Percentiles rank a stretch among this genome's conserved stretches.
Evolutionary conservation across 2,329 filamentous ascomycete species (phyloP).

Genomic region (Calonectria pseudoturangicola): DNA sequence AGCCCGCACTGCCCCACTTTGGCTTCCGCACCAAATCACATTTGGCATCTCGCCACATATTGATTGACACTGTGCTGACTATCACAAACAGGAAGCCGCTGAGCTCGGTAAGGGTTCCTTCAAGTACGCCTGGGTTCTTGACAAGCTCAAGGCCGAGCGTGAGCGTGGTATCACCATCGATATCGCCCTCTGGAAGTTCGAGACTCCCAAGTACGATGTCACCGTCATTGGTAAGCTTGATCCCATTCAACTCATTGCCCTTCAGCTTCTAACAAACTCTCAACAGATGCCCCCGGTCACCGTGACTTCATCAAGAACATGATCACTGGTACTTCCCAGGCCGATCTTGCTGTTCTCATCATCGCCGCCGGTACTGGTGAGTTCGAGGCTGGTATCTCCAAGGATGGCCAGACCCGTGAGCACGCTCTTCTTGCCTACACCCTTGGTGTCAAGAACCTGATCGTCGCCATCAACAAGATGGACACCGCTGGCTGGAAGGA

Average conservation of each 20-base stretch:
- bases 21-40: slow-evolving; percentile 37
- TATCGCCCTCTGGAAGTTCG: slow-evolving; percentile 99
- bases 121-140: slow-evolving; percentile 99
- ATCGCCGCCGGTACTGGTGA: slow-evolving; percentile 99
- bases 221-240: slow-evolving; percentile 90
- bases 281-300: slow-evolving; percentile 95
- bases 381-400: slow-evolving; percentile 99
- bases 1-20: slow-evolving; percentile 33
- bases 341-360: slow-evolving; percentile 99
- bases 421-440: slow-evolving; percentile 99
- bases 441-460: slow-evolving; percentile 99
- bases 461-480: slow-evolving; percentile 99
- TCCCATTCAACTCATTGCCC: not conserved
- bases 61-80: slow-evolving; percentile 44
- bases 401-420: slow-evolving; percentile 99
- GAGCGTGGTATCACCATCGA: slow-evolving; percentile 99
- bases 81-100: slow-evolving; percentile 86
- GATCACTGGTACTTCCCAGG: slow-evolving; percentile 99
- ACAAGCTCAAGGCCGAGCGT: slow-evolving; percentile 99
- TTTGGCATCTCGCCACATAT: slow-evolving; percentile 37
- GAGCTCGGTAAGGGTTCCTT: slow-evolving; percentile 99
- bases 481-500: slow-evolving; percentile 99
- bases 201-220: slow-evolving; percentile 98
- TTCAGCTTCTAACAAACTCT: slow-evolving; percentile 34
- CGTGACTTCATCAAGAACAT: slow-evolving; percentile 99